phyloP scores from a whole-genome alignment of 2,329 filamentous ascomycete species.

The Claviceps arundinis region DNA sequence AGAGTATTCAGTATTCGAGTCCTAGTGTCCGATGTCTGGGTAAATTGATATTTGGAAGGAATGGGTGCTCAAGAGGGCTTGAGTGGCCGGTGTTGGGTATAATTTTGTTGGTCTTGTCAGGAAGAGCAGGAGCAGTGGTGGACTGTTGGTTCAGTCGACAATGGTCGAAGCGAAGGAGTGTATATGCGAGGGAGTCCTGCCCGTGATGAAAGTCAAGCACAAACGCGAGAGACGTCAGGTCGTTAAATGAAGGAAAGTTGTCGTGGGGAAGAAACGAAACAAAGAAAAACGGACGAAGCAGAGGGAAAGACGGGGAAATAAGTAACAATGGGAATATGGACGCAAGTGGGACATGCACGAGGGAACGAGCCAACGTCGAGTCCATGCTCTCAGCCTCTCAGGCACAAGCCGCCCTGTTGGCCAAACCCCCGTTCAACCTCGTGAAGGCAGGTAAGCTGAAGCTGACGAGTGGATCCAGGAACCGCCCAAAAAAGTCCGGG shows the following conservation, averaged over 20 bases:
- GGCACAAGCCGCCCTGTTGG: too few species aligned
- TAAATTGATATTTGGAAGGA: conserved; percentile 6
- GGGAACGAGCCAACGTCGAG: background rate
- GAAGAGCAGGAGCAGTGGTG: background rate
- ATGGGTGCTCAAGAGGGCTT: conserved; percentile 1
- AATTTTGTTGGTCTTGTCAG: background rate
- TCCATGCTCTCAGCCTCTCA: too few species aligned
- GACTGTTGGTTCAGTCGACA: background rate
- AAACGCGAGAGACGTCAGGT: conserved; percentile 5
- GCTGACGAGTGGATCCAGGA: background rate
- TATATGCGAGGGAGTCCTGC: conserved; percentile 6
- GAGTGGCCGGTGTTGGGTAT: background rate
- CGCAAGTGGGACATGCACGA: background rate
- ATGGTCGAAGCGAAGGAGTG: conserved; percentile 6
- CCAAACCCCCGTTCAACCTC: background rate
- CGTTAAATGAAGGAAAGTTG: conserved; percentile 6
- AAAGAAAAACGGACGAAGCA: background rate
- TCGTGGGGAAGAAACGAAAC: background rate
- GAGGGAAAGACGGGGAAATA: background rate
- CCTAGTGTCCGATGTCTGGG: background rate
- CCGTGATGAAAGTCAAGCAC: conserved; percentile 5
- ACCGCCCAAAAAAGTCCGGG: background rate
- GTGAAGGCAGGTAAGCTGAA: background rate
- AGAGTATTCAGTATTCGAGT: conserved; percentile 2
- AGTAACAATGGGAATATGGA: background rate